A percentile compares a stretch with the other conserved stretches of the same genome.
Evolutionary conservation across 371 early-diverging fungal species (phyloP).

Genomic region (Apophysomyces variabilis): DNA sequence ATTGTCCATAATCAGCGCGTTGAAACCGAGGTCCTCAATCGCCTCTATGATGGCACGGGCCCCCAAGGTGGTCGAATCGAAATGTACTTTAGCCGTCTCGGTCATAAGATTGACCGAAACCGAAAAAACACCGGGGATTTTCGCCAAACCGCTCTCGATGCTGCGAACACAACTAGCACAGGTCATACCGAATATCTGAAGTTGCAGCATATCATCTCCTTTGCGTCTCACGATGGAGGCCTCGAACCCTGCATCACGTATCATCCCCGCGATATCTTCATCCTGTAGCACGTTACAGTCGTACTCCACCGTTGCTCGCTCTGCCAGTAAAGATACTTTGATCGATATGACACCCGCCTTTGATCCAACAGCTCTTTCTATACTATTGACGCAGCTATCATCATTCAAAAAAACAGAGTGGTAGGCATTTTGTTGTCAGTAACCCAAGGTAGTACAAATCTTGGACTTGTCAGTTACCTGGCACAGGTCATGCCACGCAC

Average conservation of each 20-base stretch:
- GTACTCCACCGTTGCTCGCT: conserved; percentile 79
- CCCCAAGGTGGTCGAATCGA: conserved; percentile 65
- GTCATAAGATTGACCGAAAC: conserved; percentile 79
- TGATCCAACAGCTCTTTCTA: conserved; percentile 62
- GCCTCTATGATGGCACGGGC: conserved; percentile 79
- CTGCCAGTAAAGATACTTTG: conserved; percentile 76
- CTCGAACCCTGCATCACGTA: conserved; percentile 86
- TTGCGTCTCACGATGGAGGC: conserved; percentile 54
- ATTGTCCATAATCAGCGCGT: conserved; percentile 73
- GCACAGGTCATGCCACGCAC: conserved; percentile 87
- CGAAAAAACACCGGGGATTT: conserved; percentile 64
- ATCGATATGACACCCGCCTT: conserved; percentile 57
- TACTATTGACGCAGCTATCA: conserved; percentile 77
- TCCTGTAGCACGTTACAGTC: conserved; percentile 42
- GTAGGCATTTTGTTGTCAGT: background rate
- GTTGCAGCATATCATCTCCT: conserved; percentile 47
- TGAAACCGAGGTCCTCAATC: conserved; percentile 87
- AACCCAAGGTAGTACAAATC: background rate
- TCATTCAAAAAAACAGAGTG: background rate
- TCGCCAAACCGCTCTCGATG: conserved; percentile 71
- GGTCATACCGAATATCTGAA: conserved; percentile 93
- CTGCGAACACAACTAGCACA: conserved; percentile 80
- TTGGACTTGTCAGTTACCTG: background rate
- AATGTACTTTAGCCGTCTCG: conserved; percentile 73
- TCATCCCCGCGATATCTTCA: conserved; percentile 58